These are phyloP conservation scores for Kondoa subrosea DNA, from an alignment of 768 basidiomycete genomes.

Conservation along the genomic window DNA sequence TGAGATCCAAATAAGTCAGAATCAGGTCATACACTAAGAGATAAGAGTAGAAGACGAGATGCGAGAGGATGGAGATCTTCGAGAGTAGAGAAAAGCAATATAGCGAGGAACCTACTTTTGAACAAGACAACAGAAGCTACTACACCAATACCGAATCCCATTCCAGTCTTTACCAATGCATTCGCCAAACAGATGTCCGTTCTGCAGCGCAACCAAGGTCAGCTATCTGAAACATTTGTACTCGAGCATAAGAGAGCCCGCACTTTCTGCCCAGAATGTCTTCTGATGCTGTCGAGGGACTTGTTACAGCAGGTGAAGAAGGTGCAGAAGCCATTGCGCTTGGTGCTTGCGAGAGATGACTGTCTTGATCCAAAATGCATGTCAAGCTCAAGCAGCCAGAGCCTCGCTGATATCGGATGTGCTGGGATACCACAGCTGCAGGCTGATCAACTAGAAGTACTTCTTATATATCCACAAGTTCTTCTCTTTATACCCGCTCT, in stretches of 20 bases:
- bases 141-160: slow-evolving; percentile 6
- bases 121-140: slow-evolving; percentile 5
- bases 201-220: not conserved
- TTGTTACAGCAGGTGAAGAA: not conserved
- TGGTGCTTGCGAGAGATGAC: no score
- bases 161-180: slow-evolving; percentile 1
- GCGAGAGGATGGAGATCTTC: no score
- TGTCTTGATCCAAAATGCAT: no score
- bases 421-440: no score
- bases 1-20: not conserved
- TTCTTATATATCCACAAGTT: no score
- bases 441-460: no score
- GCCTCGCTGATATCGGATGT: no score
- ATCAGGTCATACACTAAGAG: not conserved
- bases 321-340: no score
- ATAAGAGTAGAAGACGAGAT: no score
- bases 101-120: not conserved
- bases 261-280: slow-evolving; percentile 9
- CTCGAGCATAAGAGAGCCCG: not conserved
- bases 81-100: no score
- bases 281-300: not conserved
- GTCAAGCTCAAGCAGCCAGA: no score
- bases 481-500: no score
- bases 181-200: slow-evolving; percentile 7
- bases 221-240: not conserved